phyloP scores from a whole-genome alignment of 2,329 filamentous ascomycete genomes.

The Epichloe aotearoae region DNA sequence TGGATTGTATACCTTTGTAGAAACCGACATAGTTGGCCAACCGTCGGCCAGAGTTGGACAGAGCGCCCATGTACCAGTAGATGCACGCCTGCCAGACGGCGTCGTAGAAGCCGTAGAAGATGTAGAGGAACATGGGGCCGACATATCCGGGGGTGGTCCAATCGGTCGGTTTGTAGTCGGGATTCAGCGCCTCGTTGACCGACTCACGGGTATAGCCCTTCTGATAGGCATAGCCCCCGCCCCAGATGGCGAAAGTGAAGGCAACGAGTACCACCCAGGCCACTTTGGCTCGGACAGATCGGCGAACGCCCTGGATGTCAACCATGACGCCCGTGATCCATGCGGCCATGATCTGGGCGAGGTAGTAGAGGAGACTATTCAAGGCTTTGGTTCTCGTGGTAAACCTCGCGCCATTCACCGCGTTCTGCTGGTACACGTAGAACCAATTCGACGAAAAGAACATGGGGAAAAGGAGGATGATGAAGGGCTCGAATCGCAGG shows the following conservation, averaged over 20 bases:
- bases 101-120: slow-evolving; percentile 84
- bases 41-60: slow-evolving; percentile 86
- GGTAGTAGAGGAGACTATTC: slow-evolving; percentile 41
- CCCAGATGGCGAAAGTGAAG: slow-evolving; percentile 69
- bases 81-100: slow-evolving; percentile 80
- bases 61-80: slow-evolving; percentile 92
- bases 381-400: slow-evolving; percentile 41
- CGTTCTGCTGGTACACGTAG: slow-evolving; percentile 46
- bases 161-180: slow-evolving; percentile 31
- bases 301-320: slow-evolving; percentile 62
- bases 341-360: slow-evolving; percentile 42
- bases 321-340: slow-evolving; percentile 32
- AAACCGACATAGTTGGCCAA: slow-evolving; percentile 73
- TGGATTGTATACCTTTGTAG: slow-evolving; percentile 73
- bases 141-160: slow-evolving; percentile 50
- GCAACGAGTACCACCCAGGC: slow-evolving; percentile 43
- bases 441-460: slow-evolving; percentile 44
- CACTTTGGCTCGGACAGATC: slow-evolving; percentile 62
- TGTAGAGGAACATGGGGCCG: slow-evolving; percentile 77
- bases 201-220: slow-evolving; percentile 33
- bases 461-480: slow-evolving; percentile 45
- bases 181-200: slow-evolving; percentile 11
- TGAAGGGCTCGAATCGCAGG: slow-evolving; percentile 55
- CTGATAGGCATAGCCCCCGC: slow-evolving; percentile 70
- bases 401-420: slow-evolving; percentile 41